Evolutionary conservation across 2,329 filamentous ascomycete genomes (phyloP), one percentile per base, ranked within the genome.

Genomic region (Pestalotiopsis sp.): DNA sequence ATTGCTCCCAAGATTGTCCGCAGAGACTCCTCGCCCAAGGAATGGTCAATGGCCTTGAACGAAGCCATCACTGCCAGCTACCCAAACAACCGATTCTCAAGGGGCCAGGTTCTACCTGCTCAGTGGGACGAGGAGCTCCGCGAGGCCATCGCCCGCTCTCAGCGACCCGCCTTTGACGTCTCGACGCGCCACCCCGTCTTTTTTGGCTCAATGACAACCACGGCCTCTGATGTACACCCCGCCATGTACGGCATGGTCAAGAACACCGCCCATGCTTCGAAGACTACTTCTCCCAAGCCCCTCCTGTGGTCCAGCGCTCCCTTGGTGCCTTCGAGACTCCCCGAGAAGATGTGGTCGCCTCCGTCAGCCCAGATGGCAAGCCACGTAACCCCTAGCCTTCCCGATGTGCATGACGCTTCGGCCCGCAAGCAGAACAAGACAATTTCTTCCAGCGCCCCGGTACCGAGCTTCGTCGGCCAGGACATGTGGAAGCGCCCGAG

Each of bases 11-110:
- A 71, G 31, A 64, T 74, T 31, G 63, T 38, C 23, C 74, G 74
- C 25, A 72, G 49, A 49, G 11, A 39, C 25, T 69, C 72, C 3
- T 73, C 75, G 17, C 72, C 75, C 23, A 74, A 72, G 45, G 74
- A 80, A 25, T 82, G 81, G 80, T 74, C 76, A 9, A 74, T 75
- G 20, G 84, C 84, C 3, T 78, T 86, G 1, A 70, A 76, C 3
- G 70, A 78, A 64, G 80, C 82, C 20, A 70, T 81, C 27, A 69
- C 73, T 4, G 75, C 77, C 52, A 80, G 80, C 49, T 73, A 75
- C 23, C 77, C 75, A 52, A 67, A 72, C 14, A 49, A 74, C 23
- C 69, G 69, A 23, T 68, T 74, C 58, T 75, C 68, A 14, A 68
- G 73, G 56, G 70, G 73, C 12, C 73, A 75, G 64, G 38, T 70